Base-by-base conservation (phyloP, 1,139 yeast species). In the Fermentozyma sake region DNA sequence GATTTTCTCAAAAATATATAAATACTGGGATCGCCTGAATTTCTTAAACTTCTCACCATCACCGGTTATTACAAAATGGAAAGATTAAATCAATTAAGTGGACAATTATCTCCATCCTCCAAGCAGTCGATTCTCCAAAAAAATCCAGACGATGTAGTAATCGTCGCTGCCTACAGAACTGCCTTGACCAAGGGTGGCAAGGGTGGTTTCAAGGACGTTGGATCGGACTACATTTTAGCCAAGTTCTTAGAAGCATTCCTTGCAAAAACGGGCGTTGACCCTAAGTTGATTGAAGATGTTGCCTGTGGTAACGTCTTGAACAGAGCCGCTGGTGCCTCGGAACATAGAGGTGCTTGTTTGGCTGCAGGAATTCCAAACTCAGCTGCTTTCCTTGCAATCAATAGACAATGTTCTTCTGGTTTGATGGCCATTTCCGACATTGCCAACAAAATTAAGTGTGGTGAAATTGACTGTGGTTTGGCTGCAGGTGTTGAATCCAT, bases 401-500 rank as follows among this genome's bases (percentile, higher is more conserved):
- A 89, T 68, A 78, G 97, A 62, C 96, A 86, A 59, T 89, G 97
- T 59, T 85, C 96, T 7, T 84, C 95, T 3, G 96, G 96, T 25
- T 68, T 89, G 46, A 83, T 87, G 72, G 94, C 96, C 13, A 76
- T 87, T 23, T 80, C 84, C 44, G 93, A 83, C 52, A 75, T 89
- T 49, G 95, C 96, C 46, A 84, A 82, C 64, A 84, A 85, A 66
- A 89, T 89, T 53, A 66, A 69, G 44, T 64, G 75, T 36, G 96
- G 96, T 24, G 95, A 87, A 68, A 86, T 89, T 45, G 86, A 79
- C 43, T 71, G 91, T 50, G 97, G 97, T 38, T 66, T 89, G 33
- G 97, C 93, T 24, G 79, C 79, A 29, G 97, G 97, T 52, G 94
- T 78, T 30, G 97, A 89, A 62, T 79, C 95, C 48, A 89, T 89